These are phyloP conservation scores for Lepidium sativum DNA, from an alignment of 345 rosid genomes.

Conservation along the genomic window DNA sequence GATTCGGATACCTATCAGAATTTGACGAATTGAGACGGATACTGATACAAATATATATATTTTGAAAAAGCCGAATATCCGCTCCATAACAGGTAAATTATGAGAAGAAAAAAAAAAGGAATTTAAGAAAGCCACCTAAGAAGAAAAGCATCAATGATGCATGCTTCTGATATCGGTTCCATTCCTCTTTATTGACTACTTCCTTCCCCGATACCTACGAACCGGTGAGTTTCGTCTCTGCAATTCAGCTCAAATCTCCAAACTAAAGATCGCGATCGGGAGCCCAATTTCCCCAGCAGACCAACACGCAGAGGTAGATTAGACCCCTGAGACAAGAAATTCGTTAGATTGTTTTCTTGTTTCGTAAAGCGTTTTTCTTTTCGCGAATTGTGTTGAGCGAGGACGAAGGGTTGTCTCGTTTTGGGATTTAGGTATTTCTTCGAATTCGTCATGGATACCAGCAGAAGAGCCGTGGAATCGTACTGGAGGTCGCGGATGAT, in stretches of 20 bases:
- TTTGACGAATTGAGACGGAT: no score
- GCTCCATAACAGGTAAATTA: no score
- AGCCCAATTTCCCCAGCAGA: background rate
- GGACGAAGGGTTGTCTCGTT: background rate
- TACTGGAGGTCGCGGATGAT: conserved; percentile 95
- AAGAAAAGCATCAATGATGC: background rate
- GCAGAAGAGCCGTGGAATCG: conserved; percentile 98
- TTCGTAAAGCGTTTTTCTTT: no score
- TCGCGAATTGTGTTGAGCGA: background rate
- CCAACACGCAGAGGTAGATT: background rate
- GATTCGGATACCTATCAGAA: no score
- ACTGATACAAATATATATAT: no score
- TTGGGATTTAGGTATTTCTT: background rate
- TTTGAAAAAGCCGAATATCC: no score
- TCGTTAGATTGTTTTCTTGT: background rate
- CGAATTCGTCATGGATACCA: conserved; percentile 65
- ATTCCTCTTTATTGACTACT: conserved; percentile 16
- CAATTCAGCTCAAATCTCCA: conserved; percentile 11
- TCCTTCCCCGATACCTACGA: conserved; percentile 13
- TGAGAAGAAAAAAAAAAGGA: no score
- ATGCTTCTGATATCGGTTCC: background rate
- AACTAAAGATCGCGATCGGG: conserved; percentile 7
- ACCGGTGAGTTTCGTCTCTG: conserved; percentile 14
- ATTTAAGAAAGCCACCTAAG: background rate
- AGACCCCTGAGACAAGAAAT: background rate